These are phyloP conservation scores for Hypsizygus marmoreus DNA, from an alignment of 768 basidiomycete genomes.

Conservation along the genomic window DNA sequence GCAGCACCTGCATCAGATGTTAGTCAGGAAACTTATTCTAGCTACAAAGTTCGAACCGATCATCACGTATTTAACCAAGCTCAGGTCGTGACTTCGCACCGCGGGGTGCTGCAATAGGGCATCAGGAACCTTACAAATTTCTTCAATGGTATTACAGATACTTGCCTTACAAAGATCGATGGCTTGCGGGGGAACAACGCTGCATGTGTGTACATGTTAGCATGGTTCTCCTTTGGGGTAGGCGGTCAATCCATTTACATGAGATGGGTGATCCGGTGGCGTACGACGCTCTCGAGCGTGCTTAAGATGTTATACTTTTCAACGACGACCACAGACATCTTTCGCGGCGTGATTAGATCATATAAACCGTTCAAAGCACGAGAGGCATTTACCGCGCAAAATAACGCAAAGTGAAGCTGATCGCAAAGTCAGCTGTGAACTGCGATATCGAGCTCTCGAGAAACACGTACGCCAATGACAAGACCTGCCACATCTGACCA, in stretches of 20 bases:
- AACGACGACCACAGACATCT: constrained; percentile 56
- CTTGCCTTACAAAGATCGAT: constrained; percentile 52
- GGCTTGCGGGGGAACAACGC: constrained; percentile 51
- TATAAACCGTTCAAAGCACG: not conserved
- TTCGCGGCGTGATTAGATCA: not conserved
- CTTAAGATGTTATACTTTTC: constrained; percentile 44
- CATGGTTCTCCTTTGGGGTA: not conserved
- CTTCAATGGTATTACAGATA: not conserved
- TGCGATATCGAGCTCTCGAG: constrained; percentile 4
- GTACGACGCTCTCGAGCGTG: constrained; percentile 48
- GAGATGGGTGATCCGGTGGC: constrained; percentile 49
- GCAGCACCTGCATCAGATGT: constrained; percentile 50
- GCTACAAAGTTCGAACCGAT: constrained; percentile 36
- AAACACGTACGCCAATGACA: constrained; percentile 47
- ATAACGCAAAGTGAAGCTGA: constrained; percentile 58
- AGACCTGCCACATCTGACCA: constrained; percentile 43
- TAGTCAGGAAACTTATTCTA: not conserved
- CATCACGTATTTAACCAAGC: constrained; percentile 39
- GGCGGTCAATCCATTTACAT: too few species aligned
- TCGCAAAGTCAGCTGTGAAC: constrained; percentile 12
- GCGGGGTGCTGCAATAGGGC: constrained; percentile 40
- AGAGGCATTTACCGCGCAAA: constrained; percentile 44
- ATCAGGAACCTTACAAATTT: not conserved
- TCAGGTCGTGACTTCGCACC: constrained; percentile 43
- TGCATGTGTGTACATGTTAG: constrained; percentile 12